Conservation (phyloP, 2,329 filamentous ascomycete species). For the Didymosphaeria variabile region DNA sequence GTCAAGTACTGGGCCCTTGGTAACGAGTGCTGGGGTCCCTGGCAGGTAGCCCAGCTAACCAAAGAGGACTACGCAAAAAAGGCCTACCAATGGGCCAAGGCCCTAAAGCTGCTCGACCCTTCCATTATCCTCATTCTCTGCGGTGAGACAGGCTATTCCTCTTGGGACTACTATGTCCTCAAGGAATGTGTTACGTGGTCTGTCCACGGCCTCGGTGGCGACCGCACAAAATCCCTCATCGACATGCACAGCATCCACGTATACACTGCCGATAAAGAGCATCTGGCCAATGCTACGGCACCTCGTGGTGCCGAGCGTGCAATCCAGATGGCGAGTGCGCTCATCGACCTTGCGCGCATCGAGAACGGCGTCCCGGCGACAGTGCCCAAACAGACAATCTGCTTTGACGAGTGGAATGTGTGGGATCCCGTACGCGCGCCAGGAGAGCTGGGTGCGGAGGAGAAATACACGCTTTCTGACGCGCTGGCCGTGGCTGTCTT, state of each 20-base stretch:
- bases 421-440: constrained; percentile 78
- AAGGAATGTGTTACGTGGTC: constrained; percentile 70
- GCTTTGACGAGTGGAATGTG: constrained; percentile 88
- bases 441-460: constrained; percentile 76
- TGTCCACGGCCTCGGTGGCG: constrained; percentile 59
- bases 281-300: constrained; percentile 57
- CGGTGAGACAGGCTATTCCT: constrained; percentile 72
- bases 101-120: constrained; percentile 75
- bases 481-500: constrained; percentile 78
- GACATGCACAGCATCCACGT: constrained; percentile 86
- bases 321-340: constrained; percentile 72
- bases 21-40: constrained; percentile 75
- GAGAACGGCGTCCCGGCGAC: constrained; percentile 69
- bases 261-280: constrained; percentile 70
- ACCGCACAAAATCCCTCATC: constrained; percentile 62
- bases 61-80: constrained; percentile 75
- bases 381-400: constrained; percentile 73
- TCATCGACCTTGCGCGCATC: constrained; percentile 78
- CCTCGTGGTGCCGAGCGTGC: constrained; percentile 76
- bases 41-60: constrained; percentile 74
- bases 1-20: constrained; percentile 88
- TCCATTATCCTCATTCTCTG: constrained; percentile 76
- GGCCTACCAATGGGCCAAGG: constrained; percentile 76
- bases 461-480: constrained; percentile 75
- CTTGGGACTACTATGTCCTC: constrained; percentile 78